Conservation (phyloP, 1,284 basidiomycete genomes). For the Chalciporus sp. region DNA sequence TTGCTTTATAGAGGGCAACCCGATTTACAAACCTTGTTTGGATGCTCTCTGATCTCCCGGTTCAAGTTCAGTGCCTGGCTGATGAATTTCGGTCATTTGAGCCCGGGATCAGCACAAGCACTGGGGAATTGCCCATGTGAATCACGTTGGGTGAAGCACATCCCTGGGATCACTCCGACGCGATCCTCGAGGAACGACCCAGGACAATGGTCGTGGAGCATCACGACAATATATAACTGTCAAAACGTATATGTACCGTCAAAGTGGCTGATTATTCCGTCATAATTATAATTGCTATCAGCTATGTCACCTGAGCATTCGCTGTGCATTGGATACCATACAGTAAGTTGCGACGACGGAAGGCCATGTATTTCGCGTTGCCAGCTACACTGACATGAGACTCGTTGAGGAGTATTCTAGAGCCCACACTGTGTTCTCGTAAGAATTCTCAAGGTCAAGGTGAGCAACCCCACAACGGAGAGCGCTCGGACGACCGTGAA, state of each 20-base stretch:
- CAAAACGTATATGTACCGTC: neutral
- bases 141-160: neutral
- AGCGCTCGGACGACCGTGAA: neutral
- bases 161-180: neutral
- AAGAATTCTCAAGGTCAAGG: neutral
- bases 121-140: too few species aligned
- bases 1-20: neutral
- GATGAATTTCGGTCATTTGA: neutral
- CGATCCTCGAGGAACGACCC: neutral
- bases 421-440: neutral
- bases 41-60: neutral
- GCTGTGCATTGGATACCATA: neutral
- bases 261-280: neutral
- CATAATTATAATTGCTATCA: neutral
- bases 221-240: neutral
- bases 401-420: neutral
- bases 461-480: neutral
- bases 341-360: neutral
- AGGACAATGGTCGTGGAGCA: too few species aligned
- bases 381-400: neutral
- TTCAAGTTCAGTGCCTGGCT: neutral
- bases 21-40: neutral
- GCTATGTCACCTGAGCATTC: neutral
- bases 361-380: neutral
- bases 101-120: neutral